Conservation (phyloP, 208 protist genomes). For the Leptomonas pyrrhocoris region DNA sequence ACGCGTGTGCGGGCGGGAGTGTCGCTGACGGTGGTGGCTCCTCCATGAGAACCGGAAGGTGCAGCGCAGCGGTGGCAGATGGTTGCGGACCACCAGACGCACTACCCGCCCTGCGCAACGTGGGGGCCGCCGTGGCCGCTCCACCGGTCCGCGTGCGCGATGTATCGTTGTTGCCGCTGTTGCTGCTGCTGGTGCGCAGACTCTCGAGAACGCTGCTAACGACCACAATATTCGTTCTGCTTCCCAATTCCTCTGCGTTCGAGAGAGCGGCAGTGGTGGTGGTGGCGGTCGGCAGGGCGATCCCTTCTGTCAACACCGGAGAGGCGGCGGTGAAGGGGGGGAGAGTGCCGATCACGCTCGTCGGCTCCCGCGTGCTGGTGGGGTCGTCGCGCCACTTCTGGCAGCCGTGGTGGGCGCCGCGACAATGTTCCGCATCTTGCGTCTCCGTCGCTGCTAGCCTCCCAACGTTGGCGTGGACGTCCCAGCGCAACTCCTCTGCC, state of each 20-base stretch:
- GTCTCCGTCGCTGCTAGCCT: constrained; percentile 15
- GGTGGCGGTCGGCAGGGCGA: not conserved
- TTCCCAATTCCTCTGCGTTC: too few species aligned
- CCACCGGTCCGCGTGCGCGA: not conserved
- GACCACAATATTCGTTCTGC: not conserved
- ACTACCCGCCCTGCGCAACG: not conserved
- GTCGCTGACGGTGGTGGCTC: too few species aligned
- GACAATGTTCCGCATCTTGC: constrained; percentile 17
- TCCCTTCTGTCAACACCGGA: not conserved
- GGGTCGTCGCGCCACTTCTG: constrained; percentile 6
- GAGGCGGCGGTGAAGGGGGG: not conserved
- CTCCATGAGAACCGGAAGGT: not conserved
- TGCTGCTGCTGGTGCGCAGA: constrained; percentile 12
- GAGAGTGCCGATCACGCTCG: not conserved
- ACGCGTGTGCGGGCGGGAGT: too few species aligned
- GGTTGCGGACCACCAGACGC: not conserved
- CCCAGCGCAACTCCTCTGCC: constrained; percentile 14
- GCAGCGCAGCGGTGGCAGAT: too few species aligned
- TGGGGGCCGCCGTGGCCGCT: not conserved
- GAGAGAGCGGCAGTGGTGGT: too few species aligned
- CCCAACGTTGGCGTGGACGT: constrained; percentile 5
- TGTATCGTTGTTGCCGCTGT: not conserved
- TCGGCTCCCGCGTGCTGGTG: constrained; percentile 4
- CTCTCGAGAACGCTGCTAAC: constrained; percentile 1
- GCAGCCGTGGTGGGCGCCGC: constrained; percentile 9